Evolutionary conservation across 1,284 basidiomycete genomes (phyloP), one percentile per base, ranked within the genome.

Genomic region (Puccinia hordei): DNA sequence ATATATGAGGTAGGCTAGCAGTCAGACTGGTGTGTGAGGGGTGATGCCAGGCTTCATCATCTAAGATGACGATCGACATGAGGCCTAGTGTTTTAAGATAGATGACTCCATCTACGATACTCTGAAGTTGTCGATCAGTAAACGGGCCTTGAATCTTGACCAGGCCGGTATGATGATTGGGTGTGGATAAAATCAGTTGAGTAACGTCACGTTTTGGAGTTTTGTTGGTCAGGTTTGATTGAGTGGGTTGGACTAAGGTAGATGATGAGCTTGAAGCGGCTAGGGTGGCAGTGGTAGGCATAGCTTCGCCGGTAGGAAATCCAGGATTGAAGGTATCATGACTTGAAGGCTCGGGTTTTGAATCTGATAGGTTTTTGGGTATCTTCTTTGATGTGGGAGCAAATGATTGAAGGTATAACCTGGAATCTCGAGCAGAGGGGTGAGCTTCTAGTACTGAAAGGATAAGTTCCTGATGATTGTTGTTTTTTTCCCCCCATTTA

Each of bases 61-160:
- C 97, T 71, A 98, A 89, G 71, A 99, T 93, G 82, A 99, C 93
- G 83, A 99, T 94, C 82, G 92, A 92, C 82, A 98, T 92, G 22
- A 99, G 89, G 2, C 97, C 97, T 38, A 99, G 91, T 84, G 94
- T 95, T 86, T 96, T 93, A 71, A 99, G 90, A 85, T 98, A 94
- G 71, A 95, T 92, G 88, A 99, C 90, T 66, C 97, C 97, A 59
- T 92, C 90, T 41, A 93, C 91, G 82, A 99, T 93, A 85, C 94
- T 95, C 82, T 95, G 92, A 81, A 99, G 90, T 85, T 99, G 97
- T 15, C 91, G 89, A 86, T 97, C 92, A n/a, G 91, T 93, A 86
- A 99, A 99, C 0, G 97, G 97, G 2, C 96, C 94, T 86, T 99
- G 97, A 17, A 99, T 88, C 86, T 99, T 99, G 85, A 99, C 95